phyloP scores from a whole-genome alignment of 2,329 filamentous ascomycete genomes.

The Fusarium kyushuense region DNA sequence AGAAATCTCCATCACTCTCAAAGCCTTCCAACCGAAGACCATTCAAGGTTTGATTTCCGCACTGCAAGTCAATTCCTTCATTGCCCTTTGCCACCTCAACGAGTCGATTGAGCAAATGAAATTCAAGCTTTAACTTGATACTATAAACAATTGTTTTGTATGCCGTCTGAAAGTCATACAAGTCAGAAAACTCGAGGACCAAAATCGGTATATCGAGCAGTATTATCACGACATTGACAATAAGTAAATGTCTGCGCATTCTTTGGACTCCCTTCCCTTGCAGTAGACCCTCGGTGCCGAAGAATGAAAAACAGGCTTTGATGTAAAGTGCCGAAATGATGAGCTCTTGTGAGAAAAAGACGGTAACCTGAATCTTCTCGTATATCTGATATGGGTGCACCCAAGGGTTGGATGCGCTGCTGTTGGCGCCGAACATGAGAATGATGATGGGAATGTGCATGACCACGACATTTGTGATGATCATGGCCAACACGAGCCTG shows the following conservation, averaged over 20 bases:
- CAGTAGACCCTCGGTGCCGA: constrained; percentile 12
- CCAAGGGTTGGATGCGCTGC: constrained; percentile 40
- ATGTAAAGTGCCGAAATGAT: constrained; percentile 67
- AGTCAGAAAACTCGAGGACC: constrained; percentile 56
- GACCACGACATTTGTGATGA: constrained; percentile 63
- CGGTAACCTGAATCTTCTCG: constrained; percentile 67
- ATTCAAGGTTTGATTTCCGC: background rate
- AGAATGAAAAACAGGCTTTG: constrained; percentile 9
- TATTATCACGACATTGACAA: constrained; percentile 58
- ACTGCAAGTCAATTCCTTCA: background rate
- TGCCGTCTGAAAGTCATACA: constrained; percentile 44
- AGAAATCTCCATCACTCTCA: background rate
- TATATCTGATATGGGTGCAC: constrained; percentile 57
- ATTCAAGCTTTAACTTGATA: constrained; percentile 55
- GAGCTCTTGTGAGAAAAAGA: constrained; percentile 67
- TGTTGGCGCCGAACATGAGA: constrained; percentile 66
- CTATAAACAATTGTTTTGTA: constrained; percentile 51
- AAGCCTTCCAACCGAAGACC: constrained; percentile 5
- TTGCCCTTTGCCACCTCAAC: constrained; percentile 19
- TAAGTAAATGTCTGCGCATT: constrained; percentile 54
- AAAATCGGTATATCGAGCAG: constrained; percentile 53
- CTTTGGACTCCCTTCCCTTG: background rate
- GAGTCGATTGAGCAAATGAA: constrained; percentile 51
- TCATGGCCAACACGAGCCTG: constrained; percentile 66
- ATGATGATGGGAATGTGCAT: constrained; percentile 66